phyloP scores from a whole-genome alignment of 768 basidiomycete genomes.

The Collybia mongolica region DNA sequence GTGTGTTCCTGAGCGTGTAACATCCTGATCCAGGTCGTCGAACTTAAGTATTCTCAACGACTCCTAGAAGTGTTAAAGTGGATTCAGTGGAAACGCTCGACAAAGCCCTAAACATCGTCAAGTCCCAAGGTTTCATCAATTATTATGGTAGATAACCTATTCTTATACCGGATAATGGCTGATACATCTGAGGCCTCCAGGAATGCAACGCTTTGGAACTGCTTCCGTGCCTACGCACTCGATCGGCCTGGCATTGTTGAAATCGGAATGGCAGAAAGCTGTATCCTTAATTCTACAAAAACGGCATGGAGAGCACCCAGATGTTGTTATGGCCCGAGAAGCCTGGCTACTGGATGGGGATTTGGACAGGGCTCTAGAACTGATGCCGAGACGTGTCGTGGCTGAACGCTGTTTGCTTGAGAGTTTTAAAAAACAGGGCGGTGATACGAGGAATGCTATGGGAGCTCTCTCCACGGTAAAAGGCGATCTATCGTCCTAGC shows the following conservation, averaged over 20 bases:
- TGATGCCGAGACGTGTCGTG: slow-evolving; percentile 89
- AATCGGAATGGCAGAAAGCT: slow-evolving; percentile 89
- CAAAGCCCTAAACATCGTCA: slow-evolving; percentile 72
- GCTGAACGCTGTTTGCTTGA: slow-evolving; percentile 93
- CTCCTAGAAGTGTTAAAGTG: slow-evolving; percentile 76
- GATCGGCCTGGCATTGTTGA: slow-evolving; percentile 87
- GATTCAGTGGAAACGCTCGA: slow-evolving; percentile 73
- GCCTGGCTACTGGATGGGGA: slow-evolving; percentile 88
- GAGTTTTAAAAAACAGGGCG: slow-evolving; percentile 79
- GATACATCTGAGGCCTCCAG: slow-evolving; percentile 32
- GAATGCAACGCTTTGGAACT: slow-evolving; percentile 99
- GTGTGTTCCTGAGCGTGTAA: slow-evolving; percentile 36
- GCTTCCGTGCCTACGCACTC: slow-evolving; percentile 94
- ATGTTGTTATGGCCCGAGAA: slow-evolving; percentile 78
- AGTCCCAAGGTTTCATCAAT: slow-evolving; percentile 91
- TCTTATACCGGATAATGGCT: slow-evolving; percentile 5
- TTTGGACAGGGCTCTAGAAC: slow-evolving; percentile 73
- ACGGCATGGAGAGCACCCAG: slow-evolving; percentile 90
- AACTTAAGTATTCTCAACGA: too few species aligned
- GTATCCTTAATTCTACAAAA: slow-evolving; percentile 77
- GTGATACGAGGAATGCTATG: slow-evolving; percentile 80
- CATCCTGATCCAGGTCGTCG: too few species aligned
- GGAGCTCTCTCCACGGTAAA: slow-evolving; percentile 83
- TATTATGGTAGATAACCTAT: slow-evolving; percentile 72
- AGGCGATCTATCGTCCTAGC: slow-evolving; percentile 13